Conservation (phyloP, 768 basidiomycete species). For the Tylopilus felleus region DNA sequence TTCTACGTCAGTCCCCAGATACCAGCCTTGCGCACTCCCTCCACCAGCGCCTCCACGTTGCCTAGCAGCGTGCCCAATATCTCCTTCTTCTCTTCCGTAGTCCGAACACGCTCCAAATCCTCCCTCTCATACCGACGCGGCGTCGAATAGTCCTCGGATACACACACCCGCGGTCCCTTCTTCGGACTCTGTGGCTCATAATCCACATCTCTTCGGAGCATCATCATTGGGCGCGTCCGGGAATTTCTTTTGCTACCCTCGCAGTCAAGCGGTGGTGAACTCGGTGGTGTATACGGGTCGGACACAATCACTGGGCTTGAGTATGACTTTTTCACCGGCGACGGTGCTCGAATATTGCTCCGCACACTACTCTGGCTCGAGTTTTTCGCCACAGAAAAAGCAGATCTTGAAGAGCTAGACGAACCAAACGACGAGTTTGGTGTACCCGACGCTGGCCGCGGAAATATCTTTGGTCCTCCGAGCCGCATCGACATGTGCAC, state of each 20-base stretch:
- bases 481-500: conserved; percentile 11
- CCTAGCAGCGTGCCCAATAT: conserved; percentile 78
- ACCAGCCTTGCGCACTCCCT: conserved; percentile 81
- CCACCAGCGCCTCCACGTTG: conserved; percentile 88
- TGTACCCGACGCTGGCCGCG: conserved; percentile 16
- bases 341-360: conserved; percentile 32
- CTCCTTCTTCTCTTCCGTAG: conserved; percentile 82
- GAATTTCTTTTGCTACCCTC: conserved; percentile 20
- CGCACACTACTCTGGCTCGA: conserved; percentile 28
- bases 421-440: conserved; percentile 22
- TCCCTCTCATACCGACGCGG: conserved; percentile 9
- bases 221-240: conserved; percentile 48
- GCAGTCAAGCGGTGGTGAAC: conserved; percentile 28
- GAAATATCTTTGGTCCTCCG: conserved; percentile 26
- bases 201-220: conserved; percentile 71
- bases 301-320: conserved; percentile 14
- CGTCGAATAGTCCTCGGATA: conserved; percentile 22
- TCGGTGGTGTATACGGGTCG: conserved; percentile 22
- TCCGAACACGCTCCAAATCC: conserved; percentile 35
- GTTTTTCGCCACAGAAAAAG: conserved; percentile 39
- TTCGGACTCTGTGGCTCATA: conserved; percentile 71
- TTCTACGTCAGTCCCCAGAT: conserved; percentile 71
- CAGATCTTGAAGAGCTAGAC: conserved; percentile 33
- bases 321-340: conserved; percentile 41
- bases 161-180: conserved; percentile 40